Evolutionary conservation across 2,329 filamentous ascomycete genomes (phyloP).

Genomic region (Phyllosticta citriasiana): DNA sequence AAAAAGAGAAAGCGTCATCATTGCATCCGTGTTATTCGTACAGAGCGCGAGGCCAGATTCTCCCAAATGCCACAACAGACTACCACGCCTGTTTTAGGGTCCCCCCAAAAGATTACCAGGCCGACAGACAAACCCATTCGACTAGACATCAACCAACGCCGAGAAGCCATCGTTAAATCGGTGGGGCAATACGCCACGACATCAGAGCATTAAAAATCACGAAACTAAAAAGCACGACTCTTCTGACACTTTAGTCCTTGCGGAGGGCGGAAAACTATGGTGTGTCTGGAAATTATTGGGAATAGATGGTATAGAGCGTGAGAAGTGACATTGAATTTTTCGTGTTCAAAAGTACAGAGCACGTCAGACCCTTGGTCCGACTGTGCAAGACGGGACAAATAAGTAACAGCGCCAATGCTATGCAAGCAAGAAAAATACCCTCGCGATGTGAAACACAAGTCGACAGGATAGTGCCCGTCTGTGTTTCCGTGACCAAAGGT

Average conservation of each 20-base stretch:
- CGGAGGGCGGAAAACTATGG: background rate
- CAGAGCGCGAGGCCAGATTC: background rate
- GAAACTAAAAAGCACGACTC: background rate
- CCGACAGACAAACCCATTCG: background rate
- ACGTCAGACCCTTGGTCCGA: background rate
- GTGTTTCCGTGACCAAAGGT: background rate
- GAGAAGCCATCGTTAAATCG: background rate
- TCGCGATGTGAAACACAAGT: background rate
- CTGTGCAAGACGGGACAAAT: background rate
- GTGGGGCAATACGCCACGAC: background rate
- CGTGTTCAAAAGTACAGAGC: background rate
- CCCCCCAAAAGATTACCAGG: background rate
- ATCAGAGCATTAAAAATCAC: background rate
- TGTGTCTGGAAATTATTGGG: background rate
- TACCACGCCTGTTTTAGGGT: background rate
- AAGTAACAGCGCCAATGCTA: conserved; percentile 8
- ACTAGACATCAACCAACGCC: background rate
- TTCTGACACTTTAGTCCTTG: background rate
- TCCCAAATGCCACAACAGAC: background rate
- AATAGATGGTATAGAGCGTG: conserved; percentile 6
- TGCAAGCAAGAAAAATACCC: background rate
- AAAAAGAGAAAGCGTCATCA: background rate
- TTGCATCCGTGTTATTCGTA: background rate
- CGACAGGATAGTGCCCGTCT: background rate
- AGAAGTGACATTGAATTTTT: background rate